A percentile compares a stretch with the other conserved stretches of the same genome.
Evolutionary conservation across 23 red algal genomes (phyloP).

Genomic region (Gracilaria gracilis): DNA sequence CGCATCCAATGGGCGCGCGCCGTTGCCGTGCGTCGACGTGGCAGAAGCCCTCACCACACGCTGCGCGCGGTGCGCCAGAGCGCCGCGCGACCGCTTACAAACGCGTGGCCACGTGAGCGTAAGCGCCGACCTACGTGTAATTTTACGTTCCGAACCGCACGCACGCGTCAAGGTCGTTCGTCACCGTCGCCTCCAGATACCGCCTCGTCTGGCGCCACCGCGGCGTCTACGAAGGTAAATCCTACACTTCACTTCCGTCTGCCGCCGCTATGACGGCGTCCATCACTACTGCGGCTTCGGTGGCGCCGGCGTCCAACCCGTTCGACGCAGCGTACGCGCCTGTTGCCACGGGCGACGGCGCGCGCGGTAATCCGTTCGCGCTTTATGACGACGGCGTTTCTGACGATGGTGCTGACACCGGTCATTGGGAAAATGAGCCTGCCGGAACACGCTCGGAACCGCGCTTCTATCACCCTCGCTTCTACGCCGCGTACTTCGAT

Average conservation of each 20-base stretch:
- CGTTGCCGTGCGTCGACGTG: neutral
- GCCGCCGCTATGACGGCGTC: constrained; percentile 8
- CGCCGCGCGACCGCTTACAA: neutral
- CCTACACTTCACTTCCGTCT: too few species aligned
- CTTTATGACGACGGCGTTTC: constrained; percentile 75
- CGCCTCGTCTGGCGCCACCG: too few species aligned
- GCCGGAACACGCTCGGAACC: constrained; percentile 69
- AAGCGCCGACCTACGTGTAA: too few species aligned
- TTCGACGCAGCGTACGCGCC: constrained; percentile 43
- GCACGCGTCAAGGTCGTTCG: neutral
- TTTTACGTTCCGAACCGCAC: neutral
- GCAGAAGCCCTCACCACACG: constrained; percentile 12
- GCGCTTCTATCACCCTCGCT: constrained; percentile 75
- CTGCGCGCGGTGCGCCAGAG: constrained; percentile 3
- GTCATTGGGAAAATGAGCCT: constrained; percentile 66
- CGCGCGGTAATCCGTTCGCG: constrained; percentile 51
- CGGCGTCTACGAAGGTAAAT: too few species aligned
- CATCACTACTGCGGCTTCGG: constrained; percentile 7
- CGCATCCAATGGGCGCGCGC: constrained; percentile 9
- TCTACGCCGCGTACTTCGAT: constrained; percentile 79
- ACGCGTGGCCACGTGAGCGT: constrained; percentile 9
- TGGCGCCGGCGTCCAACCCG: constrained; percentile 27
- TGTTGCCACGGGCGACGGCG: neutral
- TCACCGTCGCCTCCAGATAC: too few species aligned
- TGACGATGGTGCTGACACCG: constrained; percentile 77